A percentile compares a stretch with the other conserved stretches of the same genome.
Evolutionary conservation across 2,329 filamentous ascomycete genomes (phyloP).

Genomic region (Geosmithia flava): DNA sequence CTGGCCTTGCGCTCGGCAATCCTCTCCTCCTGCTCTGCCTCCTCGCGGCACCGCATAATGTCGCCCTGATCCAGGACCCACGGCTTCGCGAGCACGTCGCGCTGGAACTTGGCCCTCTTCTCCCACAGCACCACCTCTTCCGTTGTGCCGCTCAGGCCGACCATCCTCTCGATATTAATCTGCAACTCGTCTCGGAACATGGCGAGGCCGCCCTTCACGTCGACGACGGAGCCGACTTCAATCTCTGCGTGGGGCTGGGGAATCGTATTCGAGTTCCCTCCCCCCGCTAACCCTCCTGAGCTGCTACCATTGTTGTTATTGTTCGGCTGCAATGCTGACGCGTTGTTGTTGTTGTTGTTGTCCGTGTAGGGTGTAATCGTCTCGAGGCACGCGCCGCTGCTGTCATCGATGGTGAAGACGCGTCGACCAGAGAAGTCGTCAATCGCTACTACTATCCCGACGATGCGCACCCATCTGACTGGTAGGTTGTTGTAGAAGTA

Average conservation of each 20-base stretch:
- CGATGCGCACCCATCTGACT: slow-evolving; percentile 61
- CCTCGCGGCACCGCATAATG: slow-evolving; percentile 35
- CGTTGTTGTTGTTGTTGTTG: not conserved
- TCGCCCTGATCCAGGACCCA: slow-evolving; percentile 41
- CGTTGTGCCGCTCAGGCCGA: slow-evolving; percentile 35
- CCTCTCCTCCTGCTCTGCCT: slow-evolving; percentile 22
- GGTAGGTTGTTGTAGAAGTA: slow-evolving; percentile 65
- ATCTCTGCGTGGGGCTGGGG: slow-evolving; percentile 15
- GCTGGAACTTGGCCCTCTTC: slow-evolving; percentile 35
- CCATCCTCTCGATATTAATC: slow-evolving; percentile 38
- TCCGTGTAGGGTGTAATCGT: slow-evolving; percentile 8
- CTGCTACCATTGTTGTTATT: not conserved
- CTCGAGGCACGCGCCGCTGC: slow-evolving; percentile 47
- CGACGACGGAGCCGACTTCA: slow-evolving; percentile 41
- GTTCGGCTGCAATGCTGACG: no score
- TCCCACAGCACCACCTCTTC: slow-evolving; percentile 49
- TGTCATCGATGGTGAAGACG: slow-evolving; percentile 51
- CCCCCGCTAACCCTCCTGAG: no score
- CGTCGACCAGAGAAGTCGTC: slow-evolving; percentile 34
- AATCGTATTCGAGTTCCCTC: no score
- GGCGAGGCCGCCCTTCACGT: slow-evolving; percentile 40
- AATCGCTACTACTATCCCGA: slow-evolving; percentile 56
- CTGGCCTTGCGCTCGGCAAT: not conserved
- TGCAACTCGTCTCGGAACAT: slow-evolving; percentile 35
- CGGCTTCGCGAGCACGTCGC: slow-evolving; percentile 33